Base-by-base conservation (phyloP, 176 grass and related monocot genomes). In the Oryza coarctata region DNA sequence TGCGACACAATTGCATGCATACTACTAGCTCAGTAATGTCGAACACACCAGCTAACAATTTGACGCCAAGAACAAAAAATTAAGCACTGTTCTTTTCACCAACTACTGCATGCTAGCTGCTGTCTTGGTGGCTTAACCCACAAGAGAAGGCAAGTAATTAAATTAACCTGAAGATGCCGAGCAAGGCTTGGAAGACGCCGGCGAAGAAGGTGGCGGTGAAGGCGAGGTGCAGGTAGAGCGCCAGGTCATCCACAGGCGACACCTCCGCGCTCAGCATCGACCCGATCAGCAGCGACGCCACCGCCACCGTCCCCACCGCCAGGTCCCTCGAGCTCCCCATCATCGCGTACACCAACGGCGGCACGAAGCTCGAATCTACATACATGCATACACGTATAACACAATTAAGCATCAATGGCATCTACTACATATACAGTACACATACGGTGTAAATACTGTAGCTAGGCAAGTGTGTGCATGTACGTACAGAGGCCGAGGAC, bases 331-430 rank as follows among this genome's bases (percentile, higher is more conserved):
- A 94, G 88, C 95, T 95, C 50, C 95, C 95, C 92, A 98, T 94
- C 88, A 98, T 91, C 15, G 95, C 90, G 68, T 98, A 98, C 84
- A 98, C 95, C 84, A 98, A 77, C 87, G 95, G 95, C 61, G 95
- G 95, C 68, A 98, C 92, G 55, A 98, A 98, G 90, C 95, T 98
- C 31, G 95, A 98, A 89, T 98, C 95, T 98, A 15, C 7, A 61
- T 6, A 75, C 2, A 75, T 0, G n/a, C 41, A 44, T 33, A 33
- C 32, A 4, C 4, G 1, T 11, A 44, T 44, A 44, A 13, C 15
- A 6, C 3, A 5, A 3, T 4, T 14, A 12, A 14, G 13, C 43
- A 45, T 43, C 38, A 1, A 43, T 43, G 3, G 13, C 13, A 12
- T 12, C 40, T 2, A 3, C 10, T 12, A 36, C 6, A 36, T 5